A percentile compares a stretch with the other conserved stretches of the same genome.
phyloP scores from a whole-genome alignment of 139 green algal species.

The Chlorella vulgaris region DNA sequence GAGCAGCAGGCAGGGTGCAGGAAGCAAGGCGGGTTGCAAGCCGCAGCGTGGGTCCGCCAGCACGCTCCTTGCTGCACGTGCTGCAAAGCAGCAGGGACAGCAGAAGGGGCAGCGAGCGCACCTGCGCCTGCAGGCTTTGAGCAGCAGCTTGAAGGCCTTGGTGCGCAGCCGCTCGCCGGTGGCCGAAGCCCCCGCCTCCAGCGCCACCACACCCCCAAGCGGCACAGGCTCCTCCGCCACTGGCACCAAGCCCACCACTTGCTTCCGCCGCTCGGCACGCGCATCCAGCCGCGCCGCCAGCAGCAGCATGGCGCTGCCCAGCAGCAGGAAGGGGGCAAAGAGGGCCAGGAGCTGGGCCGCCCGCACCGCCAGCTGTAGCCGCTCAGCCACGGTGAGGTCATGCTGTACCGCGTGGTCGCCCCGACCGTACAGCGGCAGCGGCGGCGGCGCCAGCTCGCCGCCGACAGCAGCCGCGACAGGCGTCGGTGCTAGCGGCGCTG shows the following conservation, averaged over 20 bases:
- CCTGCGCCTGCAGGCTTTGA: slow-evolving; percentile 45
- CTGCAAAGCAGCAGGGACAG: background rate
- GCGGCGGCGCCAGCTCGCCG: background rate
- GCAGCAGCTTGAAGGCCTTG: slow-evolving; percentile 63
- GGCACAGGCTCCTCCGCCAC: background rate
- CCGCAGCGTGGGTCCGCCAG: too few relatives aligned
- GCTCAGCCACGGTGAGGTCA: slow-evolving; percentile 27
- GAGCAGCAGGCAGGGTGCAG: background rate
- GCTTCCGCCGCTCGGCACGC: slow-evolving; percentile 10
- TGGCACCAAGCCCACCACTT: background rate
- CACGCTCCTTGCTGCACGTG: background rate
- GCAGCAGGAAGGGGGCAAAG: slow-evolving; percentile 71
- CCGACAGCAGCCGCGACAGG: background rate
- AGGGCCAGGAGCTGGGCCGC: slow-evolving; percentile 59
- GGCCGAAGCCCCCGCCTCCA: background rate
- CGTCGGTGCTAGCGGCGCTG: background rate
- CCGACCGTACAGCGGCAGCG: slow-evolving; percentile 63
- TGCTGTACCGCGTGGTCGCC: slow-evolving; percentile 53
- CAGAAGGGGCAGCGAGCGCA: background rate
- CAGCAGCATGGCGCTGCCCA: slow-evolving; percentile 64
- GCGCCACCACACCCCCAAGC: background rate
- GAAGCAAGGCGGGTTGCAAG: too few relatives aligned
- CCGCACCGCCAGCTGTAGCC: slow-evolving; percentile 41
- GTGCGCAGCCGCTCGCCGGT: slow-evolving; percentile 32
- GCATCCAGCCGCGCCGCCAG: slow-evolving; percentile 34